Conservation (phyloP, 1,284 basidiomycete species). For the Moesziomyces parantarcticus region DNA sequence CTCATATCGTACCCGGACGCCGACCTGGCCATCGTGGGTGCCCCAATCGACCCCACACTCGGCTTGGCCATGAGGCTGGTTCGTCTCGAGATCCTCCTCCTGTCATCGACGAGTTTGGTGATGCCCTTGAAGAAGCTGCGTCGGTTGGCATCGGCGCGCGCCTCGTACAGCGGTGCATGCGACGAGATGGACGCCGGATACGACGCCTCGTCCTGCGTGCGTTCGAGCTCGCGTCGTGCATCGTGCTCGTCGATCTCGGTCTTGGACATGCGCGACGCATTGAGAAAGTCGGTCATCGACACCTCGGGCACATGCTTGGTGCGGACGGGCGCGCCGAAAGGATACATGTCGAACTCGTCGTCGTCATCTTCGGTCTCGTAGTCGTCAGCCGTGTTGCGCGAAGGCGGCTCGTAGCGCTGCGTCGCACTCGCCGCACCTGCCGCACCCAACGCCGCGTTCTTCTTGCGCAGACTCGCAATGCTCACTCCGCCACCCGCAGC, state of each 20-base stretch:
- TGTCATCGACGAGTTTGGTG: slow-evolving; percentile 20
- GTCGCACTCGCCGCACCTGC: not conserved
- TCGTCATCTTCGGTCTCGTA: slow-evolving; percentile 17
- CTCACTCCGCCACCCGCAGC: slow-evolving; percentile 20
- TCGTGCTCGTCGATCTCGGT: slow-evolving; percentile 33
- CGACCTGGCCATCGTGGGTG: not conserved
- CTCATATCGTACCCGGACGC: not conserved
- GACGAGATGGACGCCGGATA: slow-evolving; percentile 11
- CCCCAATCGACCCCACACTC: slow-evolving; percentile 4
- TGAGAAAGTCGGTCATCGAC: slow-evolving; percentile 42
- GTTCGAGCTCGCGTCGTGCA: slow-evolving; percentile 19
- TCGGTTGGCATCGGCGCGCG: slow-evolving; percentile 3
- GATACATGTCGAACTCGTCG: slow-evolving; percentile 22
- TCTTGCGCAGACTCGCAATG: slow-evolving; percentile 43
- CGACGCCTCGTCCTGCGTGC: not conserved
- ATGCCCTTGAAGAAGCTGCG: slow-evolving; percentile 17
- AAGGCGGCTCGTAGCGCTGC: slow-evolving; percentile 19
- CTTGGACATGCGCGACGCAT: slow-evolving; percentile 41
- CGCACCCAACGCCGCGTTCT: not conserved
- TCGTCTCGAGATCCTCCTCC: not conserved
- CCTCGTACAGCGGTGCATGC: slow-evolving; percentile 6
- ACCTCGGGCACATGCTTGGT: slow-evolving; percentile 20
- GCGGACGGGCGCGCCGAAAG: not conserved
- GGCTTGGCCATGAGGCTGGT: slow-evolving; percentile 5
- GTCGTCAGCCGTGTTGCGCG: slow-evolving; percentile 1